Conservation (phyloP, 306 rosid genomes). For the Gynostemma pentaphyllum region DNA sequence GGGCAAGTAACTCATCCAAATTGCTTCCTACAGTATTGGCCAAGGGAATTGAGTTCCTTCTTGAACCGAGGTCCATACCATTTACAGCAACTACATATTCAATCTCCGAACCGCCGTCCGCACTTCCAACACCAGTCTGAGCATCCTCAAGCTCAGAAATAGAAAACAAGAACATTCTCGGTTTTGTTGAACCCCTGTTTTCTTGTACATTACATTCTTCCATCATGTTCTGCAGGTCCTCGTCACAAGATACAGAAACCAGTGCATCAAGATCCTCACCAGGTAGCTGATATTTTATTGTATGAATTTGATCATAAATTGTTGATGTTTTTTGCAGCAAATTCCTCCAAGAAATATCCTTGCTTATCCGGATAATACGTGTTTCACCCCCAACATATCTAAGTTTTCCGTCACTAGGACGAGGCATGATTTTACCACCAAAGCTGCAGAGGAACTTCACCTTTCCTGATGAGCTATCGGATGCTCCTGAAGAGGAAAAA, state of each 20-base stretch:
- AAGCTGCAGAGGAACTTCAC: conserved; percentile 78
- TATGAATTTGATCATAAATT: conserved; percentile 36
- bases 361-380: conserved; percentile 53
- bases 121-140: conserved; percentile 40
- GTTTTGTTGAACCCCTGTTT: conserved; percentile 48
- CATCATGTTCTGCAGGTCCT: conserved; percentile 85
- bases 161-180: conserved; percentile 67
- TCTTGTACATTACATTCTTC: conserved; percentile 56
- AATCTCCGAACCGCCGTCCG: conserved; percentile 62
- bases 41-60: conserved; percentile 42
- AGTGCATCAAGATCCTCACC: conserved; percentile 95
- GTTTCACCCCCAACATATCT: conserved; percentile 91
- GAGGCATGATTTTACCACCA: conserved; percentile 71
- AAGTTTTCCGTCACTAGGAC: conserved; percentile 79
- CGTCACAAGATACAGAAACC: conserved; percentile 76
- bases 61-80: conserved; percentile 55
- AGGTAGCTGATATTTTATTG: conserved; percentile 82
- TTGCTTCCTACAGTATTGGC: conserved; percentile 41
- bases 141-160: conserved; percentile 56
- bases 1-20: conserved; percentile 46
- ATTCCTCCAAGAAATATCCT: conserved; percentile 51
- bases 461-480: conserved; percentile 40
- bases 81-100: conserved; percentile 78
- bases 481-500: conserved; percentile 36
- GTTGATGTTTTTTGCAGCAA: conserved; percentile 52